A percentile compares a stretch with the other conserved stretches of the same genome.
Evolutionary conservation across 2,329 filamentous ascomycete genomes (phyloP).

Genomic region (Cladophialophora psammophila): DNA sequence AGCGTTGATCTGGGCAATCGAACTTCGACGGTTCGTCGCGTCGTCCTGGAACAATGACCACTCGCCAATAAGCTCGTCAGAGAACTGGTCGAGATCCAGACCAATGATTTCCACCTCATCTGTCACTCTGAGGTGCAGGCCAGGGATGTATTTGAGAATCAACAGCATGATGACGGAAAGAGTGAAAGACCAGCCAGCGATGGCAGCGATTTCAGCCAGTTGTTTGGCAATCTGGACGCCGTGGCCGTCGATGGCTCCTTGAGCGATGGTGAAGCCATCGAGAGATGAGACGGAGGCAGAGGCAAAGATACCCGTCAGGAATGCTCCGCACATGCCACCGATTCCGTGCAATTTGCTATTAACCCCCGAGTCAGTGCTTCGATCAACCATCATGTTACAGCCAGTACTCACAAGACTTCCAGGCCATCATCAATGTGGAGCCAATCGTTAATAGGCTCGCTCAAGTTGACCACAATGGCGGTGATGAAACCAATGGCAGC

Average conservation of each 20-base stretch:
- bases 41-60: slow-evolving; percentile 46
- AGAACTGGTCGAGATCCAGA: slow-evolving; percentile 63
- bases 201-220: slow-evolving; percentile 63
- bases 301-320: slow-evolving; percentile 66
- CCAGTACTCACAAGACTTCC: slow-evolving; percentile 57
- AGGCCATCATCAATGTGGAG: slow-evolving; percentile 64
- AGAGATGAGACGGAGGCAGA: slow-evolving; percentile 52
- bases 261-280: slow-evolving; percentile 56
- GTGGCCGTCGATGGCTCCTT: slow-evolving; percentile 63
- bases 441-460: slow-evolving; percentile 62
- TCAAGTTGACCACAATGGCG: slow-evolving; percentile 57
- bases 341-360: slow-evolving; percentile 41
- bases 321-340: slow-evolving; percentile 65
- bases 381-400: neutral
- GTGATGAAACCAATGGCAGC: slow-evolving; percentile 65
- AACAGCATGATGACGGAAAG: slow-evolving; percentile 61
- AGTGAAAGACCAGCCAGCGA: slow-evolving; percentile 61
- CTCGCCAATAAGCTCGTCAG: slow-evolving; percentile 64
- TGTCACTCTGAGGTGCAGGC: slow-evolving; percentile 61
- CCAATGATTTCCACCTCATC: slow-evolving; percentile 65
- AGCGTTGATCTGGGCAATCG: slow-evolving; percentile 26
- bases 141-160: slow-evolving; percentile 58
- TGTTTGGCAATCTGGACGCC: slow-evolving; percentile 64
- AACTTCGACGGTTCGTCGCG: slow-evolving; percentile 14
- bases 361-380: neutral